Conservation (phyloP, 768 basidiomycete species). For the Boletus sensibilis region DNA sequence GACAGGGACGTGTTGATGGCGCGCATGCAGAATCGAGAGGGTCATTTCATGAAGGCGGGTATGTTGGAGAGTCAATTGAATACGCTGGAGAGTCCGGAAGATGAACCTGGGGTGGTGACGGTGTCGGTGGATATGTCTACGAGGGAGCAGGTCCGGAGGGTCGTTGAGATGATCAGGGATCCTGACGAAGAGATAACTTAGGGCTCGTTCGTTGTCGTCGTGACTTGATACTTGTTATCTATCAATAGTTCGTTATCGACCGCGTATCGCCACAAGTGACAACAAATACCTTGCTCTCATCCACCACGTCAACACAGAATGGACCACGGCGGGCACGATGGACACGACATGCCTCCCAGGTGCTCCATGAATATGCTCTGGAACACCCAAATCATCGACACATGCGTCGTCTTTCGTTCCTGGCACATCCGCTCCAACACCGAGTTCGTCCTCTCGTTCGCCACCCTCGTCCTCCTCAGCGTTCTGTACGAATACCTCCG, state of each 20-base stretch:
- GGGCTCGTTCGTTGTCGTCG: background rate
- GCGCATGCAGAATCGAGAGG: slow-evolving; percentile 60
- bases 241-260: background rate
- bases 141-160: slow-evolving; percentile 52
- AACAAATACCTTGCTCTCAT: background rate
- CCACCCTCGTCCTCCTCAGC: slow-evolving; percentile 63
- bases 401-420: slow-evolving; percentile 75
- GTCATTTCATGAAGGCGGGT: slow-evolving; percentile 80
- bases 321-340: slow-evolving; percentile 47
- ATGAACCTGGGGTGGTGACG: slow-evolving; percentile 64
- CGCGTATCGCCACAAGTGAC: slow-evolving; percentile 10
- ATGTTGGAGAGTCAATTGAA: slow-evolving; percentile 81
- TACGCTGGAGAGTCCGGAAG: slow-evolving; percentile 67
- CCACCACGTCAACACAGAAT: slow-evolving; percentile 11
- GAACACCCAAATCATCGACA: slow-evolving; percentile 78
- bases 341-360: slow-evolving; percentile 47
- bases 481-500: slow-evolving; percentile 82
- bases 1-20: slow-evolving; percentile 51
- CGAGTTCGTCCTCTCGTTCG: slow-evolving; percentile 62
- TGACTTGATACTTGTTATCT: background rate
- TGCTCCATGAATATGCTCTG: slow-evolving; percentile 87
- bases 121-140: slow-evolving; percentile 55
- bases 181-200: background rate
- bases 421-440: slow-evolving; percentile 69
- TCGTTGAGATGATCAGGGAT: slow-evolving; percentile 14